phyloP scores from a whole-genome alignment of 768 basidiomycete genomes.

The Tubosaeta brunneosetosa region DNA sequence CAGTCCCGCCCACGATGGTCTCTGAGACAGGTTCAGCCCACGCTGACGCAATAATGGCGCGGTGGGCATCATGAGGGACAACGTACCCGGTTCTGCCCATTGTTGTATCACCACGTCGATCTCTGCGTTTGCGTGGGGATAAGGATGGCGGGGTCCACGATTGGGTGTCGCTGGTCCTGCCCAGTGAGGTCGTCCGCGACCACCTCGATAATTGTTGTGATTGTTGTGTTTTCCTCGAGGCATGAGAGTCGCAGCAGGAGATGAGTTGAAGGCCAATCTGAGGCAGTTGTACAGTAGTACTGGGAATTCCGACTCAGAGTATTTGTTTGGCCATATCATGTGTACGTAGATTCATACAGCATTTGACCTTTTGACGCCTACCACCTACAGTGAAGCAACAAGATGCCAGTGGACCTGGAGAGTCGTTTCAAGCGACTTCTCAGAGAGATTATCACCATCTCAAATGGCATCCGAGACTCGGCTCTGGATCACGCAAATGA shows the following conservation, averaged over 20 bases:
- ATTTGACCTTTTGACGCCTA: no score
- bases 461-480: neutral
- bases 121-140: conserved; percentile 16
- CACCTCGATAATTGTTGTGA: conserved; percentile 23
- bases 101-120: conserved; percentile 24
- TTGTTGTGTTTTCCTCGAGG: conserved; percentile 13
- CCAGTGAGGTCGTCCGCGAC: conserved; percentile 13
- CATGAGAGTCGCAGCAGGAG: no score
- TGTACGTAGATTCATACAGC: no score
- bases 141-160: conserved; percentile 6
- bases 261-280: no score
- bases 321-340: no score
- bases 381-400: neutral
- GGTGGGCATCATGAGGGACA: neutral
- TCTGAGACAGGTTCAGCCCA: conserved; percentile 2
- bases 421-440: neutral
- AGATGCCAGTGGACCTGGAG: neutral
- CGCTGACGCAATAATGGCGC: neutral
- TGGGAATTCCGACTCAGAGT: no score
- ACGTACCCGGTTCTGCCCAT: conserved; percentile 20
- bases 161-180: conserved; percentile 3
- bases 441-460: neutral
- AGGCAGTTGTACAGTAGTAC: no score
- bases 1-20: neutral
- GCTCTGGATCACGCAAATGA: neutral